Percentiles rank a stretch among this genome's conserved stretches.
Conservation (phyloP, 306 rosid genomes). For the Rosa rugosa region DNA sequence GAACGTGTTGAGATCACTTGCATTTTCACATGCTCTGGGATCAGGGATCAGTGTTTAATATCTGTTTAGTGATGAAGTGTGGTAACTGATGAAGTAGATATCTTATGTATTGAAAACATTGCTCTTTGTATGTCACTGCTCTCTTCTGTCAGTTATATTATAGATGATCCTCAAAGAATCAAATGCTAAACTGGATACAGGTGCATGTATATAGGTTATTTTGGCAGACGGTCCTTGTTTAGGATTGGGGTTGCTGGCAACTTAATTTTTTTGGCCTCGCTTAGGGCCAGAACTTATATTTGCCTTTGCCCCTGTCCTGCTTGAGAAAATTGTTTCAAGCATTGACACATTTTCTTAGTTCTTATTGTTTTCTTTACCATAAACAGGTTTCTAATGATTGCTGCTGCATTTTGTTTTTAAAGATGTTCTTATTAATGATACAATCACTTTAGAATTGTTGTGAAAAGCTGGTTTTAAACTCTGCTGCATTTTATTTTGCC, state of each 20-base stretch:
- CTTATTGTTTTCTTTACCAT: not conserved
- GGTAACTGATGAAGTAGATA: slow-evolving; percentile 6
- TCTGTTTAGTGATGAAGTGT: slow-evolving; percentile 11
- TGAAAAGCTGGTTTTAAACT: not conserved
- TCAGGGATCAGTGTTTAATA: slow-evolving; percentile 8
- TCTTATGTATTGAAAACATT: not conserved
- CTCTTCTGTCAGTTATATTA: not conserved
- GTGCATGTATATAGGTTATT: not conserved
- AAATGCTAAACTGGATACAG: not conserved
- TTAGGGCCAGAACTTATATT: not conserved
- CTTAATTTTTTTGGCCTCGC: not conserved
- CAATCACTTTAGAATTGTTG: not conserved
- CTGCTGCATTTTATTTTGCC: not conserved
- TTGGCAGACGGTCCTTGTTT: not conserved
- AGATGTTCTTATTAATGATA: not conserved
- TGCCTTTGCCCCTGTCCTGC: not conserved
- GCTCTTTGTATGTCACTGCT: not conserved
- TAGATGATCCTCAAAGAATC: not conserved
- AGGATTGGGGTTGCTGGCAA: not conserved
- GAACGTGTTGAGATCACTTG: not conserved
- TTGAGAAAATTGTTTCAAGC: not conserved
- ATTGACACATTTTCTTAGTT: not conserved
- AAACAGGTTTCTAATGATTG: not conserved
- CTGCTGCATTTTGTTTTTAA: not conserved
- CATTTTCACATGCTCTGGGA: slow-evolving; percentile 5